Base-by-base conservation (phyloP, 495 filamentous ascomycete species). In the Rostrohypoxylon terebratum region DNA sequence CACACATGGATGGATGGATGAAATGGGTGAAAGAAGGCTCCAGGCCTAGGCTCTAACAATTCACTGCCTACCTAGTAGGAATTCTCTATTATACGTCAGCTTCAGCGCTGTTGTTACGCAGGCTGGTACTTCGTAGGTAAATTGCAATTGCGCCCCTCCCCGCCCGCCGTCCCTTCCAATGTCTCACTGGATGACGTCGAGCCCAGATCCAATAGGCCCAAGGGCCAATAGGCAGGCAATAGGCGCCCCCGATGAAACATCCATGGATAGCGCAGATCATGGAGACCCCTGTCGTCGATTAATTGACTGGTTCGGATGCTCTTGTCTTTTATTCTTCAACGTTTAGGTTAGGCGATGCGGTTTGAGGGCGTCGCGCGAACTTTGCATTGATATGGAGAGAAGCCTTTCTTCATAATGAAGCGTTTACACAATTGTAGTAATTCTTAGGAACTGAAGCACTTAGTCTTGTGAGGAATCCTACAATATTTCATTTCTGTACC, bases 231-330 rank as follows among this genome's bases (percentile, higher is more conserved):
- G n/a, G n/a, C n/a, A n/a, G n/a, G n/a, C 65, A 53, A 64, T 51
- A 53, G 65, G 70, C 65, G 70, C 70, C 47, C 4, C 55, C 4
- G 20, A 62, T 71, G 71, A 74, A 74, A 74, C 66, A 50, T n/a
- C n/a, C n/a, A n/a, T n/a, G n/a, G n/a, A n/a, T 63, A 64, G 61
- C 45, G 55, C n/a, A 64, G 54, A 73, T 73, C 60, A 5, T 42
- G 40, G 53, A 13, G 8, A 69, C 50, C 66, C 66, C 66, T 69
- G 66, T 48, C 38, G 60, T 57, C 55, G 60, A 65, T 69, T 69
- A 25, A 73, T 73, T 38, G 47, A 73, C 65, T 73, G 71, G 71
- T 44, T 20, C 57, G 47, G 48, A 63, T 68, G 65, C 70, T 59
- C 33, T 68, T 63, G 20, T 59, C 21, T 44, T 31, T 14, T n/a